A percentile compares a stretch with the other conserved stretches of the same genome.
phyloP scores from a whole-genome alignment of 2,329 filamentous ascomycete genomes.

The Fusarium sp. region DNA sequence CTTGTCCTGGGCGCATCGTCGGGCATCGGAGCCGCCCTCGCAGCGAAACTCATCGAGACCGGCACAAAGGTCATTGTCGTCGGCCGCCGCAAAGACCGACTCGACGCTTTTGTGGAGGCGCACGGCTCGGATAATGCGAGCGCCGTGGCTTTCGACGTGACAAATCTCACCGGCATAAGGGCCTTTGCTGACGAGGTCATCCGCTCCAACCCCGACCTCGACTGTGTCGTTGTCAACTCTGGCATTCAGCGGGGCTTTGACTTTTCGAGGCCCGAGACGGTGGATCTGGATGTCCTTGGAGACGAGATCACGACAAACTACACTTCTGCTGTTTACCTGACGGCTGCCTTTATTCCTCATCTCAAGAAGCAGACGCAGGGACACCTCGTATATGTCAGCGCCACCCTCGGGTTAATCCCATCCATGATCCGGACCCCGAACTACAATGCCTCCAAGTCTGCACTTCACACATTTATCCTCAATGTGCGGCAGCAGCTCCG shows the following conservation, averaged over 20 bases:
- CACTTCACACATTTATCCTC: constrained; percentile 42
- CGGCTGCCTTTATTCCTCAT: constrained; percentile 45
- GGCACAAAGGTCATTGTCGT: constrained; percentile 60
- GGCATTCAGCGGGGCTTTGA: constrained; percentile 62
- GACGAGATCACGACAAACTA: constrained; percentile 44
- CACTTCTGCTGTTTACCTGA: constrained; percentile 43
- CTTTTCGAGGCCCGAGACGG: constrained; percentile 36
- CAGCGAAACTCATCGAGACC: constrained; percentile 55
- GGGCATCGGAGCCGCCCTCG: constrained; percentile 45
- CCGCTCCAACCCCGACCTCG: constrained; percentile 33
- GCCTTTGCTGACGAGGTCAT: constrained; percentile 32
- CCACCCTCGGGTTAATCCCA: constrained; percentile 38
- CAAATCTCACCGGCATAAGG: constrained; percentile 51
- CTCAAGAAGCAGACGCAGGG: constrained; percentile 26
- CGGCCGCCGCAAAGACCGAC: constrained; percentile 60
- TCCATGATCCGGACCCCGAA: constrained; percentile 42
- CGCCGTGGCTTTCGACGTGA: constrained; percentile 57
- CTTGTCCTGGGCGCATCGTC: constrained; percentile 57
- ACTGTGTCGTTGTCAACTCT: constrained; percentile 68
- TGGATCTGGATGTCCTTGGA: constrained; percentile 47
- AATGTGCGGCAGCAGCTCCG: constrained; percentile 39
- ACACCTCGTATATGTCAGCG: constrained; percentile 42
- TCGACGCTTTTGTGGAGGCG: constrained; percentile 60
- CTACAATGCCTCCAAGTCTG: constrained; percentile 46
- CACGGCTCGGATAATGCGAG: constrained; percentile 55